Evolutionary conservation across 2,329 filamentous ascomycete genomes (phyloP).

Genomic region (Pleoardoris graminearum): DNA sequence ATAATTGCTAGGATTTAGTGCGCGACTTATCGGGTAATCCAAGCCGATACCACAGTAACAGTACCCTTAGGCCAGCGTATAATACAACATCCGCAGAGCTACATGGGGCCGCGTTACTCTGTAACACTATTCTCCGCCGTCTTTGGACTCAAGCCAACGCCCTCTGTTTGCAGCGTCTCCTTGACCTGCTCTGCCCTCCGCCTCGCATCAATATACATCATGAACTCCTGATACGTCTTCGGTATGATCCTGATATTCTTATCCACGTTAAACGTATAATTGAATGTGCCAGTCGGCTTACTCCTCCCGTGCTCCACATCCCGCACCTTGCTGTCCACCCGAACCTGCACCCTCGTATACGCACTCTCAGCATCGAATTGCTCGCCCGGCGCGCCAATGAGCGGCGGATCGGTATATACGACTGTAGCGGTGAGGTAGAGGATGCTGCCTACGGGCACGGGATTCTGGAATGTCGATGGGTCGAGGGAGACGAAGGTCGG

Average conservation of each 20-base stretch:
- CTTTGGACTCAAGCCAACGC: conserved; percentile 33
- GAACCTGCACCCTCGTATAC: conserved; percentile 68
- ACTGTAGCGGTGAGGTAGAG: conserved; percentile 73
- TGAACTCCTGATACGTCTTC: conserved; percentile 64
- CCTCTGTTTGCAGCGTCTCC: conserved; percentile 33
- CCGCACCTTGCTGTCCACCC: conserved; percentile 71
- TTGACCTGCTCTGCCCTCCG: conserved; percentile 58
- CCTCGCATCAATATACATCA: conserved; percentile 66
- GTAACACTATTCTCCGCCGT: conserved; percentile 43
- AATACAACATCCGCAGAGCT: not conserved
- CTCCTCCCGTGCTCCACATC: conserved; percentile 71
- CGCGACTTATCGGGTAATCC: too few relatives aligned
- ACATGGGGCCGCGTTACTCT: conserved; percentile 26
- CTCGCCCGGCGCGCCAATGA: conserved; percentile 47
- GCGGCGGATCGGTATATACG: conserved; percentile 69
- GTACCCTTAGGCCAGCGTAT: too few relatives aligned
- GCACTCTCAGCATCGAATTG: conserved; percentile 37
- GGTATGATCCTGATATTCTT: conserved; percentile 69
- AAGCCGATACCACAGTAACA: too few relatives aligned
- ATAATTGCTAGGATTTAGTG: too few relatives aligned
- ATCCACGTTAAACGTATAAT: conserved; percentile 71
- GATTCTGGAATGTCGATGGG: conserved; percentile 74
- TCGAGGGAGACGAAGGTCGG: conserved; percentile 74
- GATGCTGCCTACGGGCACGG: conserved; percentile 74
- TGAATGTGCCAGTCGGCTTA: conserved; percentile 73